Percentiles rank a stretch among this genome's conserved stretches.
phyloP scores from a whole-genome alignment of 2,329 filamentous ascomycete species.

The Neofusicoccum sp. region DNA sequence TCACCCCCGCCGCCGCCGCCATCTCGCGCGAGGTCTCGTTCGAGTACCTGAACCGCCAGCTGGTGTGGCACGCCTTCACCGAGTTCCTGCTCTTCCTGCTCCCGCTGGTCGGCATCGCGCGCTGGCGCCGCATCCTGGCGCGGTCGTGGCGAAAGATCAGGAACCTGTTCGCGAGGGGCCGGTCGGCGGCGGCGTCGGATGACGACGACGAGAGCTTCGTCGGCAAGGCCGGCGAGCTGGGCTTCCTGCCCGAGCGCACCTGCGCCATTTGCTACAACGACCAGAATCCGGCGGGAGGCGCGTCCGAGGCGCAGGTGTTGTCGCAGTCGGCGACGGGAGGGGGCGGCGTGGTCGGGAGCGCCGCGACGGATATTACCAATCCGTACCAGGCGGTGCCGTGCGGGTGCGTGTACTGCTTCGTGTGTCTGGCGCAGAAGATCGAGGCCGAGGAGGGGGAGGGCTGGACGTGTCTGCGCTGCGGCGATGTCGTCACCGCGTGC shows the following conservation, averaged over 20 bases:
- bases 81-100: slow-evolving; percentile 97
- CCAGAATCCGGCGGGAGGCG: slow-evolving; percentile 69
- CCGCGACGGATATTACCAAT: slow-evolving; percentile 92
- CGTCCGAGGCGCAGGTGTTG: slow-evolving; percentile 75
- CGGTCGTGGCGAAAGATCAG: slow-evolving; percentile 84
- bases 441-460: slow-evolving; percentile 94
- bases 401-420: slow-evolving; percentile 92
- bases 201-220: slow-evolving; percentile 47
- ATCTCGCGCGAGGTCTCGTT: slow-evolving; percentile 92
- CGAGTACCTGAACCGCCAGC: slow-evolving; percentile 94
- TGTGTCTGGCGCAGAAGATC: slow-evolving; percentile 86
- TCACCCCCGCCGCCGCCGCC: slow-evolving; percentile 75
- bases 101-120: slow-evolving; percentile 91
- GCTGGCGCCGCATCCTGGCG: slow-evolving; percentile 88
- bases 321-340: slow-evolving; percentile 55
- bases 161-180: slow-evolving; percentile 55
- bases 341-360: slow-evolving; percentile 80
- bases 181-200: slow-evolving; percentile 37
- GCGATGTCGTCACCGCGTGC: slow-evolving; percentile 80
- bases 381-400: slow-evolving; percentile 91
- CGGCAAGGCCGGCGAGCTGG: slow-evolving; percentile 70
- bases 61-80: slow-evolving; percentile 99
- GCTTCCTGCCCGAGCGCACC: slow-evolving; percentile 87
- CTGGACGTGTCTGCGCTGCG: slow-evolving; percentile 89
- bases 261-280: slow-evolving; percentile 98